Evolutionary conservation across 345 rosid species (phyloP).

Genomic region (Pelargonium nanum): DNA sequence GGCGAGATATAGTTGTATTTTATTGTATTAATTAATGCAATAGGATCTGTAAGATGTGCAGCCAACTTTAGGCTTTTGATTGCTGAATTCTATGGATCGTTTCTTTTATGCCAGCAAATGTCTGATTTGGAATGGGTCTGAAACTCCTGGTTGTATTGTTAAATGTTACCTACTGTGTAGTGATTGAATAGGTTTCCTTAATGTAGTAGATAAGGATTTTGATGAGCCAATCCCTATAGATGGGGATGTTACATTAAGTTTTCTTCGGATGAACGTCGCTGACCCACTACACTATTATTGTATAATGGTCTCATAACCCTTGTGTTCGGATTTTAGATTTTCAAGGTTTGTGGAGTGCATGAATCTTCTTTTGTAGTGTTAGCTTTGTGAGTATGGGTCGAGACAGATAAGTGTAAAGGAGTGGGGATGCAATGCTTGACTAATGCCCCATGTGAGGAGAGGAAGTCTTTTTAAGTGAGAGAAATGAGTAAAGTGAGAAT

Average conservation of each 20-base stretch:
- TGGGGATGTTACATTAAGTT: too few species aligned
- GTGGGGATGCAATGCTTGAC: background rate
- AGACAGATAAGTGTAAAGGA: too few species aligned
- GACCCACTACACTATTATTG: background rate
- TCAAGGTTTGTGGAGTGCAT: background rate
- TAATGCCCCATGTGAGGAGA: background rate
- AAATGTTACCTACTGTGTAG: background rate
- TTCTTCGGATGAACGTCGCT: too few species aligned
- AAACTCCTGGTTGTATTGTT: too few species aligned
- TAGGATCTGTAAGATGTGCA: background rate
- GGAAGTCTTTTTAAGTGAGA: background rate
- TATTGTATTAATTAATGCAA: background rate
- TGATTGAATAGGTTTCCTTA: background rate
- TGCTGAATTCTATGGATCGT: background rate
- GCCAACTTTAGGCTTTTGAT: background rate
- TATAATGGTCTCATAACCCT: background rate
- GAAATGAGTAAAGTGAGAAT: background rate
- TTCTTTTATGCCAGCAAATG: background rate
- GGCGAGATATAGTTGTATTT: background rate
- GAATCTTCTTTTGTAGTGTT: background rate
- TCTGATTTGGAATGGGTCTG: background rate
- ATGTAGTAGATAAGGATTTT: background rate
- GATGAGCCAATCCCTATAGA: background rate
- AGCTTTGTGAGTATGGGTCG: too few species aligned
- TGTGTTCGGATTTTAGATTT: background rate